Percentiles rank a stretch among this genome's conserved stretches.
These are phyloP conservation scores for Lactarius vividus DNA, from an alignment of 768 basidiomycete genomes.

Conservation along the genomic window DNA sequence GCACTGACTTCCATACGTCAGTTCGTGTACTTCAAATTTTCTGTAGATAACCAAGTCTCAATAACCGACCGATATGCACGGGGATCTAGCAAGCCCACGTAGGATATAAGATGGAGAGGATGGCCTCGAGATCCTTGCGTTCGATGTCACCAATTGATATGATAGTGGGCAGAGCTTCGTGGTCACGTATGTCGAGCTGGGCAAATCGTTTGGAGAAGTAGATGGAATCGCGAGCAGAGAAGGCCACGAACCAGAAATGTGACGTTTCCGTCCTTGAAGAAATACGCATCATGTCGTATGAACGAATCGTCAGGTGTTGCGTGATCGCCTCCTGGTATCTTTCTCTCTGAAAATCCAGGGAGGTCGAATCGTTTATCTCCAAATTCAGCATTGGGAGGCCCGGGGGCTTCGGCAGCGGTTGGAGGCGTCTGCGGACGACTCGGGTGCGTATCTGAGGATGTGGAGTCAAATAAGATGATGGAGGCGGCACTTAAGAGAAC, in stretches of 20 bases:
- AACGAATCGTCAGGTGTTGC: not conserved
- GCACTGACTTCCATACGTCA: conserved; percentile 31
- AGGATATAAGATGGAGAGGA: conserved; percentile 28
- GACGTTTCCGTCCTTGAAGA: conserved; percentile 21
- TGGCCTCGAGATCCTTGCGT: conserved; percentile 22
- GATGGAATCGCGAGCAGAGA: conserved; percentile 12
- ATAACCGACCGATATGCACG: not conserved
- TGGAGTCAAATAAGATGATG: conserved; percentile 5
- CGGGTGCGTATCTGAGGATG: not conserved
- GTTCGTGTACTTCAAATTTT: conserved; percentile 6
- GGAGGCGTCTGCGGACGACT: not conserved
- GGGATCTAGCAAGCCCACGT: conserved; percentile 9
- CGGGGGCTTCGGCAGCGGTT: not conserved
- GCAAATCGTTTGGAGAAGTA: conserved; percentile 14
- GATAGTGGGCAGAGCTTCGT: conserved; percentile 7
- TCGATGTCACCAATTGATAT: conserved; percentile 16
- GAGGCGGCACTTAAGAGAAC: not conserved
- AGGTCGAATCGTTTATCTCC: not conserved
- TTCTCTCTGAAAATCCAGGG: not conserved
- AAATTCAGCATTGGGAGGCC: not conserved
- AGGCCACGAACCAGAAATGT: conserved; percentile 18
- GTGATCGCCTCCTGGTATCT: not conserved
- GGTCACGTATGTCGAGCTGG: conserved; percentile 1
- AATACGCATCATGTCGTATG: conserved; percentile 17
- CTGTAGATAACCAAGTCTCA: too few species aligned